phyloP scores from a whole-genome alignment of 306 rosid species.

The Vicia villosa region DNA sequence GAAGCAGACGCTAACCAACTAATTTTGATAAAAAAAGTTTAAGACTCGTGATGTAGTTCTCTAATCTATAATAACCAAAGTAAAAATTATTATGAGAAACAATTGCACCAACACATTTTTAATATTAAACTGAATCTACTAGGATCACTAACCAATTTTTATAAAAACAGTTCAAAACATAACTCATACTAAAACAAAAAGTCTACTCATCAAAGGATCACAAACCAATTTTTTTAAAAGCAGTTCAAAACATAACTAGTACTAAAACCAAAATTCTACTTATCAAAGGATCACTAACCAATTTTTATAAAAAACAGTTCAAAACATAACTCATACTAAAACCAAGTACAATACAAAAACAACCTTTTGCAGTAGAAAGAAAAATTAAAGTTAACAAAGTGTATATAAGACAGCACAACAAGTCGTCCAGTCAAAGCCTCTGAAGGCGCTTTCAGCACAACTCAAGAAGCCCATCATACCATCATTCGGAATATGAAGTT shows the following conservation, averaged over 20 bases:
- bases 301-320: not conserved
- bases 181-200: constrained; percentile 25
- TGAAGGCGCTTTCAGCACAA: constrained; percentile 48
- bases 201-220: not conserved
- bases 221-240: not conserved
- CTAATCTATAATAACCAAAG: not conserved
- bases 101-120: not conserved
- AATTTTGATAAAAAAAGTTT: too few relatives aligned
- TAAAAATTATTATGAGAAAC: too few relatives aligned
- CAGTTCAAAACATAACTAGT: constrained; percentile 30
- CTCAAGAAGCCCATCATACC: constrained; percentile 86
- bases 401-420: constrained; percentile 41
- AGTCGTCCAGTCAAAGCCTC: constrained; percentile 88
- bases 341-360: constrained; percentile 27
- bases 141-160: not conserved
- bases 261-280: constrained; percentile 11
- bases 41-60: not conserved
- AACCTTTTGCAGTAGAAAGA: constrained; percentile 27
- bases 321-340: constrained; percentile 33
- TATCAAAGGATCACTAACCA: not conserved
- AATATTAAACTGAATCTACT: not conserved
- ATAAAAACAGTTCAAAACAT: constrained; percentile 26
- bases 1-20: too few relatives aligned
- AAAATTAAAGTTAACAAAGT: constrained; percentile 34
- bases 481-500: constrained; percentile 57